Base-by-base conservation (phyloP, 495 filamentous ascomycete species). In the Hypoxylon fuscum region DNA sequence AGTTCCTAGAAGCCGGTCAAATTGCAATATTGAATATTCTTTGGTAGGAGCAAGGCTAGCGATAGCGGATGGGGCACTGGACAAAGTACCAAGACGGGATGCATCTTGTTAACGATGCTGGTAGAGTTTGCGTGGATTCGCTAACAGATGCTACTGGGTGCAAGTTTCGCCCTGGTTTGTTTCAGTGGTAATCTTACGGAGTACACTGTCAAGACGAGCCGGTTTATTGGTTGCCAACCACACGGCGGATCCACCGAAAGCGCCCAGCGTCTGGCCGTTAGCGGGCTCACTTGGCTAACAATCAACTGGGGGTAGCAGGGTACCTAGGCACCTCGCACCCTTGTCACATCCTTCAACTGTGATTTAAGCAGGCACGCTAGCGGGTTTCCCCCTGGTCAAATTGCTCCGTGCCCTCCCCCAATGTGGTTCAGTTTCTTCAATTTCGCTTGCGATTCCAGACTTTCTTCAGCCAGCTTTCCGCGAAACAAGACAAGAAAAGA, bases 361-460 rank as follows among this genome's bases (percentile, higher is more conserved):
- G 54, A 64, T 64, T 57, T 59, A 62, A 68, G 50, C 37, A 62
- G 38, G 38, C 23, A 54, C 66, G 48, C 57, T 66, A 66, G 42
- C 51, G 47, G 48, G 44, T 55, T 43, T 51, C 41, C 56, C 10
- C 53, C 63, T 66, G 52, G 47, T 57, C 46, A 54, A 66, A 57
- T 53, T 57, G 63, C 52, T 60, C 62, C 62, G 62, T 66, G 56
- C 62, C 61, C 72, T 73, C 70, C 72, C 69, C 74, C 72, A 72
- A 72, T 55, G 62, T 66, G 62, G 71, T 56, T 71, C 70, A 76
- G 71, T 68, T 74, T 74, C 68, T 71, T 69, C 71, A 60, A 78
- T 80, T 68, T 80, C 77, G 77, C 76, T 80, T 79, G 71, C 66
- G 74, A 73, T 71, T 72, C 69, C 73, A 71, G 70, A 74, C 71